A percentile compares a stretch with the other conserved stretches of the same genome.
Evolutionary conservation across 2,329 filamentous ascomycete genomes (phyloP).

Genomic region (Sporothrix mexicana): DNA sequence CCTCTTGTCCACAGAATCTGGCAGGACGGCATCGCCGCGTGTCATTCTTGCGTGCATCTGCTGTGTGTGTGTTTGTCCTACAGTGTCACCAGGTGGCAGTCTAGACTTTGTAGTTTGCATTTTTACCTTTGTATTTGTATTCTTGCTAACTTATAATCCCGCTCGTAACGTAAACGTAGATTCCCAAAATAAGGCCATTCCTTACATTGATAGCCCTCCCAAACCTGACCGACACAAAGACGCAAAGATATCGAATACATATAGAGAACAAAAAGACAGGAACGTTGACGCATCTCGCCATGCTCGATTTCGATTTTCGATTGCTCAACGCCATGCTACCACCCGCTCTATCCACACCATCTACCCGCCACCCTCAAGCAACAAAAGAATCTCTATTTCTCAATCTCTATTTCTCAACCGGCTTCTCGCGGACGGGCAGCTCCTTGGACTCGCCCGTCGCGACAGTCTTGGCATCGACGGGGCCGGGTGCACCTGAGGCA

Average conservation of each 20-base stretch:
- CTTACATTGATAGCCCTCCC: not conserved
- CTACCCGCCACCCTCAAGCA: not conserved
- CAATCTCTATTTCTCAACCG: slow-evolving; percentile 40
- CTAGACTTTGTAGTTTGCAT: not conserved
- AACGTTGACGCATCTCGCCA: not conserved
- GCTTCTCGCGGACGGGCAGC: slow-evolving; percentile 44
- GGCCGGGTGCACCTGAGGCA: too few species aligned
- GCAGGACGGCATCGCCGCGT: slow-evolving; percentile 2
- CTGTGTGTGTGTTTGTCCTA: not conserved
- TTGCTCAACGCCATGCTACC: slow-evolving; percentile 16
- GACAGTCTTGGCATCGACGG: slow-evolving; percentile 35
- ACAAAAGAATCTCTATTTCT: not conserved
- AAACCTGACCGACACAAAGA: not conserved
- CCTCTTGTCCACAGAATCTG: not conserved
- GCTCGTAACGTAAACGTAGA: not conserved
- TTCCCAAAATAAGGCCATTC: not conserved
- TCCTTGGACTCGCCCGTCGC: slow-evolving; percentile 41
- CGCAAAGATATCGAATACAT: not conserved
- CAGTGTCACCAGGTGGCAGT: not conserved
- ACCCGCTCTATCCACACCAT: not conserved
- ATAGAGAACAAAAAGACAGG: not conserved
- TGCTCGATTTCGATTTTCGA: not conserved
- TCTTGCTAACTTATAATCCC: not conserved
- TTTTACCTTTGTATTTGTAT: not conserved
- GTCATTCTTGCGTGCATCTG: not conserved